Evolutionary conservation across 2,329 filamentous ascomycete species (phyloP), one percentile per base, ranked within the genome.

Genomic region (Aspergillus eucalypticola): DNA sequence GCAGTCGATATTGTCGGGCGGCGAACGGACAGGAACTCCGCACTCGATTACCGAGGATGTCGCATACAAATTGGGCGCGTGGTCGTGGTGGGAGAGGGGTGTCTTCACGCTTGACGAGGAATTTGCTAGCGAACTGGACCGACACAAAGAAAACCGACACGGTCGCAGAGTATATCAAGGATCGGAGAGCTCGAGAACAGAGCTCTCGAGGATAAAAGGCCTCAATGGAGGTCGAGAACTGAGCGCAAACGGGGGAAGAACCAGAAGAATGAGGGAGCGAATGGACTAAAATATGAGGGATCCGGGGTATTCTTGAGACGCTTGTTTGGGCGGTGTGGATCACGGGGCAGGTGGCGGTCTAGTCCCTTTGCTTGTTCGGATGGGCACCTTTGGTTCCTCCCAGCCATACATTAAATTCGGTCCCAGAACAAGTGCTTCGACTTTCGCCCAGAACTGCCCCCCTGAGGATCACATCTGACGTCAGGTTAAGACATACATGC

Each of bases 271-370:
- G 25, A 29, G 25, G 17, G 25, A 27, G 25, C 23, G 46, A 50
- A 13, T 44, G 41, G 41, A 21, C 41, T 44, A 44, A 44, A 39
- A 23, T 53, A 39, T 25, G 51, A 53, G 32, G 32, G 53, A 55
- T 55, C 53, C 53, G 53, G 53, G 53, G 53, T 55, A 55, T 59
- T 41, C 38, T 44, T 41, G 56, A 58, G 51, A 23, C 49, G 49
- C 27, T 52, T 55, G 27, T 59, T 60, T 58, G 58, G 61, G 65
- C 64, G 65, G 66, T 68, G 67, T 68, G 63, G 65, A 66, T 68
- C 66, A 68, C 62, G 58, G 53, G 53, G 39, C 32, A 39, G 51
- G 53, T 55, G 53, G 53, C 53, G 53, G 53, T 54, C 52, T 54
- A 54, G 53, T 55, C 53, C 53, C 53, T 35, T 53, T 53, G 21